These are phyloP conservation scores for Postia placenta DNA, from an alignment of 768 basidiomycete genomes.

Conservation along the genomic window DNA sequence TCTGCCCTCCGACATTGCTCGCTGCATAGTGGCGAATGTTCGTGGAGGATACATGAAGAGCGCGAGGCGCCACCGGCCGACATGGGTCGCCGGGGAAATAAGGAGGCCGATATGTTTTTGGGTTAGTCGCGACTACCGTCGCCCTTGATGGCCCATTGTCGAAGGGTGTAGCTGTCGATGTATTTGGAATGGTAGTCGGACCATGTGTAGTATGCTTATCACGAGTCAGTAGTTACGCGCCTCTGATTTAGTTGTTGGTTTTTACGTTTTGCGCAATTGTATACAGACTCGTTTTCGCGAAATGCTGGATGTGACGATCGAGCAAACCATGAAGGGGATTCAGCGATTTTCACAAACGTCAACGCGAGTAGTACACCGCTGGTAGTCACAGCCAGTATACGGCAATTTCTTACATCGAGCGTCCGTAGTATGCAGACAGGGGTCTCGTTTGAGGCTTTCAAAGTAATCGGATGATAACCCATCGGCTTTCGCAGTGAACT, in stretches of 20 bases:
- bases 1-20: neutral
- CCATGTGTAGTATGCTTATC: neutral
- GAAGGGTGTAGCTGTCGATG: neutral
- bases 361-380: too few species aligned
- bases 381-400: too few species aligned
- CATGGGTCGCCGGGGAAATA: neutral
- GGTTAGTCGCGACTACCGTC: neutral
- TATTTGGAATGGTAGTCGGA: neutral
- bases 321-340: too few species aligned
- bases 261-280: neutral
- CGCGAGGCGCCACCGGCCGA: slow-evolving; percentile 17
- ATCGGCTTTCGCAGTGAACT: too few species aligned
- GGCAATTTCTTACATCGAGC: too few species aligned
- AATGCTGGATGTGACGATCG: too few species aligned
- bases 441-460: too few species aligned
- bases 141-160: neutral
- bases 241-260: neutral
- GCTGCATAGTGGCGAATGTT: neutral
- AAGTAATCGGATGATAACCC: too few species aligned
- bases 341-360: too few species aligned
- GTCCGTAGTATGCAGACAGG: too few species aligned
- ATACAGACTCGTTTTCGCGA: neutral
- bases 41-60: slow-evolving; percentile 16
- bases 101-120: neutral
- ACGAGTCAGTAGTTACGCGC: neutral